phyloP scores from a whole-genome alignment of 208 protist genomes.

The Trypanosoma cruzi region DNA sequence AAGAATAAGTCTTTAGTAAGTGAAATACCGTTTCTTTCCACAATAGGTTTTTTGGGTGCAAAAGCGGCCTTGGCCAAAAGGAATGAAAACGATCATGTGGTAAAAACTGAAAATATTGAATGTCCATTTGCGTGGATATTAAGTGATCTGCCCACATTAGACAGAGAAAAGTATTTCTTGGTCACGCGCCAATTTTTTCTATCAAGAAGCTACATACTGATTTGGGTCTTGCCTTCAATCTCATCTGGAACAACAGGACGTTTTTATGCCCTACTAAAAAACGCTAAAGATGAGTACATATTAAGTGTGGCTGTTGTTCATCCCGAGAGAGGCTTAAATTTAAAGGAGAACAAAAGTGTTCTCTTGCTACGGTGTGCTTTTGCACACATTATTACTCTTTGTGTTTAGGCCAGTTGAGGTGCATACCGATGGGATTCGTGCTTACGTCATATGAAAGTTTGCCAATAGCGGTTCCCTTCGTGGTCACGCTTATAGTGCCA shows the following conservation, averaged over 20 bases:
- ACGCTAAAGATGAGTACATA: conserved; percentile 18
- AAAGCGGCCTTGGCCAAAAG: conserved; percentile 17
- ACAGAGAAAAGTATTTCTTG: conserved; percentile 22
- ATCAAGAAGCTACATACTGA: conserved; percentile 22
- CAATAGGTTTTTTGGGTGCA: conserved; percentile 28
- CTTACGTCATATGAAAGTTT: conserved; percentile 21
- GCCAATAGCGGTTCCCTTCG: conserved; percentile 25
- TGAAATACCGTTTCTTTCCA: conserved; percentile 19
- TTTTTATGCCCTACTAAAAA: conserved; percentile 18
- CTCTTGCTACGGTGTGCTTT: conserved; percentile 16
- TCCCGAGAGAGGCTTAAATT: conserved; percentile 6
- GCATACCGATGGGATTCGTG: conserved; percentile 17
- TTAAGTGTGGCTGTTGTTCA: conserved; percentile 14
- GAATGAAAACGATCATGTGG: neutral
- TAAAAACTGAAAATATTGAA: conserved; percentile 5
- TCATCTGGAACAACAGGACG: conserved; percentile 1
- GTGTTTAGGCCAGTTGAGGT: conserved; percentile 13
- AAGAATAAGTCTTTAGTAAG: conserved; percentile 27
- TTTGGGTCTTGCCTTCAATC: conserved; percentile 19
- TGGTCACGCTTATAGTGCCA: conserved; percentile 24
- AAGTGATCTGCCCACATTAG: conserved; percentile 11
- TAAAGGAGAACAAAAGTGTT: conserved; percentile 22
- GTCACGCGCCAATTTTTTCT: conserved; percentile 21
- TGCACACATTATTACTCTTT: conserved; percentile 12
- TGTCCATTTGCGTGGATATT: conserved; percentile 4